Conservation (phyloP, 2,329 filamentous ascomycete species). For the Arthroderma sp. region DNA sequence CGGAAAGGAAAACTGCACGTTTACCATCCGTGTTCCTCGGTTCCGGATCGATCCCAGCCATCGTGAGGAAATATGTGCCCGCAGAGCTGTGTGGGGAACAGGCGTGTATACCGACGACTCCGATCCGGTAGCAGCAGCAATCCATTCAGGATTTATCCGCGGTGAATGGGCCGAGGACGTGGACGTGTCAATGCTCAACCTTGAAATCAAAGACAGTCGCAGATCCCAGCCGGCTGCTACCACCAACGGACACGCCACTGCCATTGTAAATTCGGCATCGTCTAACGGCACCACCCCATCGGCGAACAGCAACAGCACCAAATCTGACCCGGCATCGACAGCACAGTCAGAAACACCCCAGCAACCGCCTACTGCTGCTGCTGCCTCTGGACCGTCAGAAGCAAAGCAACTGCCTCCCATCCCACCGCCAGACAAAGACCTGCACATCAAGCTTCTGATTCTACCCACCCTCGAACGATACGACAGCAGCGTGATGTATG, state of each 20-base stretch:
- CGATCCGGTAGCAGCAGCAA: conserved; percentile 80
- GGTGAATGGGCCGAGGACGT: conserved; percentile 77
- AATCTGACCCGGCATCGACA: conserved; percentile 2
- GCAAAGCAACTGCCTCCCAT: conserved; percentile 25
- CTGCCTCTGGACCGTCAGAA: conserved; percentile 16
- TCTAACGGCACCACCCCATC: neutral
- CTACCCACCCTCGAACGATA: conserved; percentile 71
- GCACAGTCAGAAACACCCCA: neutral
- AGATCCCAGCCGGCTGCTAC: conserved; percentile 32
- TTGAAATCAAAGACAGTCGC: conserved; percentile 39
- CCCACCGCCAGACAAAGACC: conserved; percentile 57
- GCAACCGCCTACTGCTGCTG: neutral
- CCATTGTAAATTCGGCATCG: conserved; percentile 11
- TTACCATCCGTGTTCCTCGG: conserved; percentile 76
- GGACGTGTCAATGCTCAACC: conserved; percentile 54
- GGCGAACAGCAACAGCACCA: conserved; percentile 5
- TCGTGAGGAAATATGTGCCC: conserved; percentile 70
- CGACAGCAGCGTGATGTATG: conserved; percentile 60
- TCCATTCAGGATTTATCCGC: conserved; percentile 84
- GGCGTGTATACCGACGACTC: conserved; percentile 95
- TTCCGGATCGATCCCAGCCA: conserved; percentile 58
- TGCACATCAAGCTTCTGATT: conserved; percentile 77
- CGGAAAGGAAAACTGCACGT: conserved; percentile 74
- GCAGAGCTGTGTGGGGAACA: conserved; percentile 78
- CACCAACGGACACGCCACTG: conserved; percentile 24